phyloP scores from a whole-genome alignment of 208 protist species.

The Trypanosomatidae sp. region DNA sequence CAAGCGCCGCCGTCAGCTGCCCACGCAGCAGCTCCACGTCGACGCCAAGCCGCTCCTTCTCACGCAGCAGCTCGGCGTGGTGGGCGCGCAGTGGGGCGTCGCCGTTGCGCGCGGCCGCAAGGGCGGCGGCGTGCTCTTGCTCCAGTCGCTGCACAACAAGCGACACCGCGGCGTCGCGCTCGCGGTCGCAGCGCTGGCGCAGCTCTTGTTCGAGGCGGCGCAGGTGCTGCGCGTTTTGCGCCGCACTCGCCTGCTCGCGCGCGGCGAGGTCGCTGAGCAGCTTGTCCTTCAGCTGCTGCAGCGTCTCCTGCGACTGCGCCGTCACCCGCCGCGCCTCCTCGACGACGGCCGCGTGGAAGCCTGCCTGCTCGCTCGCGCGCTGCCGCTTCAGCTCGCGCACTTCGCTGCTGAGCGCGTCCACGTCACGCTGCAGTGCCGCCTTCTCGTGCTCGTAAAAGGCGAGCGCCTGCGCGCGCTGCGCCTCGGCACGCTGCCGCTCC shows the following conservation, averaged over 20 bases:
- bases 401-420: constrained; percentile 44
- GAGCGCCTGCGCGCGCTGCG: constrained; percentile 47
- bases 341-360: constrained; percentile 57
- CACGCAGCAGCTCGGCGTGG: constrained; percentile 29
- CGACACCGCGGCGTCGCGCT: constrained; percentile 57
- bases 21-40: constrained; percentile 52
- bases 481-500: constrained; percentile 25
- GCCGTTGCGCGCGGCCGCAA: constrained; percentile 32
- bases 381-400: constrained; percentile 31
- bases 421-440: constrained; percentile 42
- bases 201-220: constrained; percentile 40
- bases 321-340: constrained; percentile 52
- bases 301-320: constrained; percentile 32
- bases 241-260: constrained; percentile 37
- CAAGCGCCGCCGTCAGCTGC: constrained; percentile 33
- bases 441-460: constrained; percentile 50
- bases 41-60: constrained; percentile 55
- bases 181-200: constrained; percentile 33
- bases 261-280: constrained; percentile 40
- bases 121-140: constrained; percentile 31
- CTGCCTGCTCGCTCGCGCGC: constrained; percentile 39
- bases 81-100: constrained; percentile 55
- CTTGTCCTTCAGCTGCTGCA: constrained; percentile 46
- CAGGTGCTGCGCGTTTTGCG: constrained; percentile 29
- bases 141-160: constrained; percentile 54